phyloP scores from a whole-genome alignment of 768 basidiomycete genomes.

The Hericium alpestre region DNA sequence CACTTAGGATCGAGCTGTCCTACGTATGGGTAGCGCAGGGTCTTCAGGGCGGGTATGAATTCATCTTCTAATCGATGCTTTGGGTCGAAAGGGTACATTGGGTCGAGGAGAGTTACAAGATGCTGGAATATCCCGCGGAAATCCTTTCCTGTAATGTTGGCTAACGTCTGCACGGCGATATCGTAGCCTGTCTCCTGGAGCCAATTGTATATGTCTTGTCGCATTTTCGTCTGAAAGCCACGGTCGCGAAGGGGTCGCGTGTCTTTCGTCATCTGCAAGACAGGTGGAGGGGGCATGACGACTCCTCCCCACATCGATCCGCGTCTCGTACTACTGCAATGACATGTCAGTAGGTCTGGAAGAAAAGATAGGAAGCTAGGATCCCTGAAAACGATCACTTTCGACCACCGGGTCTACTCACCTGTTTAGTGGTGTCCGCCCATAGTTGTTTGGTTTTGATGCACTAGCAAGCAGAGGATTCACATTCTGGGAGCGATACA shows the following conservation, averaged over 20 bases:
- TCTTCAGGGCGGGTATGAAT: constrained; percentile 62
- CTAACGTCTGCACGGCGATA: constrained; percentile 55
- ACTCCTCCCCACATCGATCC: constrained; percentile 61
- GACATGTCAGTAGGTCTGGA: background rate
- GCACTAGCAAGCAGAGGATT: constrained; percentile 65
- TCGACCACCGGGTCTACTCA: constrained; percentile 23
- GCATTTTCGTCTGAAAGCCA: constrained; percentile 63
- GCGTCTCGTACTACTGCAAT: constrained; percentile 53
- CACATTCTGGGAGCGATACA: constrained; percentile 55
- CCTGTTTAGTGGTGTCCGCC: constrained; percentile 69
- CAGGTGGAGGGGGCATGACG: constrained; percentile 35
- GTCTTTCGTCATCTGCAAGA: constrained; percentile 57
- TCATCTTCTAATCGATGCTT: constrained; percentile 69
- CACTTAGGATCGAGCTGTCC: constrained; percentile 76
- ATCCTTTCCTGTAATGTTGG: constrained; percentile 76
- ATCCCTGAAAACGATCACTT: background rate
- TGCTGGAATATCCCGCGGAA: constrained; percentile 79
- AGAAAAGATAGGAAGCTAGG: background rate
- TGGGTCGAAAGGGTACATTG: constrained; percentile 47
- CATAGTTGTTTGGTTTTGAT: constrained; percentile 44
- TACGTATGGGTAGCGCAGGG: constrained; percentile 72
- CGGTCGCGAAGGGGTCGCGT: constrained; percentile 68
- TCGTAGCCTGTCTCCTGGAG: constrained; percentile 57
- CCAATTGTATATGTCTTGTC: constrained; percentile 66
- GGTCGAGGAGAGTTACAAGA: constrained; percentile 63